Base-by-base conservation (phyloP, 2,329 filamentous ascomycete species). In the Pseudonectria foliicola region DNA sequence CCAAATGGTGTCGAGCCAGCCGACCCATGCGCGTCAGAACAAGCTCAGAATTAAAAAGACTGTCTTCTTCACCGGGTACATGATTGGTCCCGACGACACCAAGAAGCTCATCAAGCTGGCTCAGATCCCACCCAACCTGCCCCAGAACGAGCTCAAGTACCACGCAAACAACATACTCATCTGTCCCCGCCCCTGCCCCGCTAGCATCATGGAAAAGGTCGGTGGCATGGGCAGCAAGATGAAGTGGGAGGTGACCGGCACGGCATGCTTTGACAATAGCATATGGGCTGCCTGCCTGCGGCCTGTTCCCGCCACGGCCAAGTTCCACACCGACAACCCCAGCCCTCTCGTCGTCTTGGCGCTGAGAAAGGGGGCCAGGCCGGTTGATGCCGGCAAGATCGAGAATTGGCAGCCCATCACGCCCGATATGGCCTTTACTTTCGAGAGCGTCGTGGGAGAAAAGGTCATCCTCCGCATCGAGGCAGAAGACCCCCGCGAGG, bases 121-220 rank as follows among this genome's bases (percentile, higher is more conserved):
- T 21, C 61, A 77, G 33, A 65, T 86, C 13, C 81, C 82, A 4
- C 53, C 67, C 4, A 71, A 73, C 38, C 64, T 79, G 35, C 69
- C 77, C 18, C 78, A 83, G 33, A 71, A 75, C 34, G 85, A 93
- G 33, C 66, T 95, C 44, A 87, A 85, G 45, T 77, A 80, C 42
- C 80, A 95, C 50, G 89, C 82, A 29, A 95, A 93, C 62, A 90
- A 82, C 60, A 89, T 98, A 49, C 73, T 95, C 51, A 96, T 98
- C 54, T 84, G 82, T 25, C 82, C 87, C 1, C 80, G 84, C 10
- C 79, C 83, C 0, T 85, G 83, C 32, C 77, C 83, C 3, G 69
- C 73, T 33, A 75, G 71, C 44, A 81, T 93, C 14, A 66, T 95
- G 23, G 75, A 84, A 34, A 92, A 87, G 59, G 82, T 92, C 10